Evolutionary conservation across 2,329 filamentous ascomycete species (phyloP), one percentile per base, ranked within the genome.

Genomic region (Aspergillus fumigatus): DNA sequence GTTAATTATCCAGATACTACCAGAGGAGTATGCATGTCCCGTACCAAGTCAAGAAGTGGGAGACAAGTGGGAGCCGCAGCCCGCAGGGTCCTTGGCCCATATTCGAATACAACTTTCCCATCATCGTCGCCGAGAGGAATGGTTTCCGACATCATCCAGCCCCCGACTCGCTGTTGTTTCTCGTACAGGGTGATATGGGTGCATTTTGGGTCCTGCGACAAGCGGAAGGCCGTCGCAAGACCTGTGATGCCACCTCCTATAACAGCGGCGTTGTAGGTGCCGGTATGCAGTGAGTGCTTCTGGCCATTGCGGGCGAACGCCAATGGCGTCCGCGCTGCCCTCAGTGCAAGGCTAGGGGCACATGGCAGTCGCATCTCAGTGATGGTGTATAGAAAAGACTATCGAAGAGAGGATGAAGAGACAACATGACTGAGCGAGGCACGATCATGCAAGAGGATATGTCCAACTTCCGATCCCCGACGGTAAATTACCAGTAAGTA

Each of bases 241-340:
- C 92, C 92, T 1, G 90, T 94, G 69, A 96, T 86, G 43, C 92
- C 92, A 58, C 87, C 90, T 52, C 92, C 92, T 29, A 95, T 73
- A 52, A 95, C 80, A 25, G 88, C 90, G 54, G 90, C 73, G 65
- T 77, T 70, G 58, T 70, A 75, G 38, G 67, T 62, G 50, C 70
- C 60, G 29, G 52, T 59, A 50, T 63, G 61, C 29, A 56, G 41
- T 50, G 49, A 59, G 54, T 66, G 66, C 51, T 58, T 59, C 51
- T 65, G 66, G 29, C 51, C 62, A 56, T 56, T 52, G 52, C 59
- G 55, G 26, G 48, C 38, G 29, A 62, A 56, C 7, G 50, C 51
- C 56, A 64, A 61, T 60, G 63, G 61, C 47, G 58, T 58, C 53
- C 57, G 60, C 38, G 60, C 51, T 23, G 56, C 19, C 55, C 60